phyloP scores from a whole-genome alignment of 2,329 filamentous ascomycete genomes.

The Coniochaeta ligniaria region DNA sequence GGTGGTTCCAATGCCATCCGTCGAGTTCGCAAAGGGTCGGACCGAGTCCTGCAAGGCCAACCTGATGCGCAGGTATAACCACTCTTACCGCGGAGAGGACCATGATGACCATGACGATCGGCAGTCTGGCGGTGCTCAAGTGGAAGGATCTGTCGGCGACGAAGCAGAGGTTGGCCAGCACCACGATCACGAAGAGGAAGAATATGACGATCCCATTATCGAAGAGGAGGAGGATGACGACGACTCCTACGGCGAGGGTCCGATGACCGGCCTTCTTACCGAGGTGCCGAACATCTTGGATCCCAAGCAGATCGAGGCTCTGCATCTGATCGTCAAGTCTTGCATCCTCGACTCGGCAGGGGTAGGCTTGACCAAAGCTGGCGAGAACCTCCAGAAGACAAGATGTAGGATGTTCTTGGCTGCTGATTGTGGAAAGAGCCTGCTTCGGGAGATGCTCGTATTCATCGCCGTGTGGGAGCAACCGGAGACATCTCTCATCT shows the following conservation, averaged over 20 bases:
- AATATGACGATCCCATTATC: slow-evolving; percentile 43
- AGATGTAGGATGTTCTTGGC: slow-evolving; percentile 85
- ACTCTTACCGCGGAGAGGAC: slow-evolving; percentile 34
- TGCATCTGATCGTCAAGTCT: slow-evolving; percentile 96
- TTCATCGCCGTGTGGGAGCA: slow-evolving; percentile 98
- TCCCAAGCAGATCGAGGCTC: slow-evolving; percentile 88
- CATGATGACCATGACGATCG: slow-evolving; percentile 25
- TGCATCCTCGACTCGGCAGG: slow-evolving; percentile 82
- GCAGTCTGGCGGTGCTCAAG: neutral
- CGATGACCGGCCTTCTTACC: slow-evolving; percentile 76
- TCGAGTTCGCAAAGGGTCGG: slow-evolving; percentile 50
- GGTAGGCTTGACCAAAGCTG: slow-evolving; percentile 56
- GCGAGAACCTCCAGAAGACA: slow-evolving; percentile 83
- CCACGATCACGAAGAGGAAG: slow-evolving; percentile 17
- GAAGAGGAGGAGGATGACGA: slow-evolving; percentile 67
- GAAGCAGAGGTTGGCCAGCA: slow-evolving; percentile 8
- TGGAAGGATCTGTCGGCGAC: slow-evolving; percentile 12
- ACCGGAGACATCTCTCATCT: slow-evolving; percentile 86
- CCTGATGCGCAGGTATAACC: slow-evolving; percentile 47
- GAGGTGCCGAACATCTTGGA: slow-evolving; percentile 93
- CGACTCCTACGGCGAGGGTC: slow-evolving; percentile 72
- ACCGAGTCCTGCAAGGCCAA: slow-evolving; percentile 53
- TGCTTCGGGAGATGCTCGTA: slow-evolving; percentile 84
- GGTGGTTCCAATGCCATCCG: slow-evolving; percentile 51
- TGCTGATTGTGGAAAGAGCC: slow-evolving; percentile 81